Base-by-base conservation (phyloP, 2,329 filamentous ascomycete genomes). In the Fusarium cicatricum region DNA sequence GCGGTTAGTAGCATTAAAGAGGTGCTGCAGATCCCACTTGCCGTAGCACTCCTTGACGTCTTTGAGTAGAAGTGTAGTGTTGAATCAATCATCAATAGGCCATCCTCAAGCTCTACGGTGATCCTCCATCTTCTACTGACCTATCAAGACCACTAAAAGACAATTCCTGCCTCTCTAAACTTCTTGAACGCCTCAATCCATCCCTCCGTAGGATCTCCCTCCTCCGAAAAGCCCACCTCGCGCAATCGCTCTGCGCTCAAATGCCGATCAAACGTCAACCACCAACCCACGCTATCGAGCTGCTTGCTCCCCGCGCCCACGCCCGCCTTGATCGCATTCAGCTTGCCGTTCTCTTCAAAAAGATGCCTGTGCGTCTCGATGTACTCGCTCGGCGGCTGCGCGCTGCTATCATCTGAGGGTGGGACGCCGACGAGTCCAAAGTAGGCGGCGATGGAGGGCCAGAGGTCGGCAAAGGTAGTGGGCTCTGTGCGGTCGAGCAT, bases 231-330 rank as follows among this genome's bases (percentile, higher is more conserved):
- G 1, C 76, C 77, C 4, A 72, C 66, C 8, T 65, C 66, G 16
- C 74, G 71, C 11, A 80, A 65, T 26, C 71, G 75, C 19, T 74
- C 69, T 41, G 79, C 64, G 48, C 77, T 79, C 60, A 82, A 65
- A 44, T 81, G 77, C 19, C 79, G 72, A 55, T 82, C 78, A 56
- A 82, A 81, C 6, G 74, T 76, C 43, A 82, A 67, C 78, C 78
- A 75, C 67, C 73, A 75, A 21, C 79, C 75, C n/a, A 80, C 70
- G 54, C 75, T 71, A 62, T 81, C 73, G 37, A 80, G 56, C 62
- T 80, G 72, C 49, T 68, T 56, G 17, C 68, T 66, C 0, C 77
- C 77, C 7, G 62, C 69, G 0, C 75, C 73, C 4, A 79, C 76
- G 0, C 76, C 77, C 3, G 65, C 64, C 3, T 37, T 55, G 4